Evolutionary conservation across 1,284 basidiomycete genomes (phyloP).

Genomic region (Rhodotorula sp.): DNA sequence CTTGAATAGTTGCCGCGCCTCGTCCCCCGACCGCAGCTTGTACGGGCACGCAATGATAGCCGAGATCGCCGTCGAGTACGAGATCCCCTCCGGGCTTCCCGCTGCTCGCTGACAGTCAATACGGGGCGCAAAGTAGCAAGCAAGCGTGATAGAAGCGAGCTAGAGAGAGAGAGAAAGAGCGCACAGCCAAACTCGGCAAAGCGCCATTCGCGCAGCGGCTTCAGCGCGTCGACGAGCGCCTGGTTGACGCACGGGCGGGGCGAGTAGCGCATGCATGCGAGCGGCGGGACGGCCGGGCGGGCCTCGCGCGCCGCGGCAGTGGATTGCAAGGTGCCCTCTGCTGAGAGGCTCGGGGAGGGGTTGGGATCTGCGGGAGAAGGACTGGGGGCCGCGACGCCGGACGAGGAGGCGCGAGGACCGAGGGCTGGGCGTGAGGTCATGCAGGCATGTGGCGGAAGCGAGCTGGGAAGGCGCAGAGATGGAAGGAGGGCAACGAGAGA

Average conservation of each 20-base stretch:
- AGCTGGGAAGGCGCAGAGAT: too few relatives aligned
- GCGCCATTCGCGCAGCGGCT: conserved; percentile 21
- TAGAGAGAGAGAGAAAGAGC: not conserved
- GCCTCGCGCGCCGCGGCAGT: too few relatives aligned
- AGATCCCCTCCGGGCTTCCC: conserved; percentile 19
- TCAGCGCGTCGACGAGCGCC: conserved; percentile 27
- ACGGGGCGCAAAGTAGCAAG: not conserved
- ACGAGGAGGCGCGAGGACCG: too few relatives aligned
- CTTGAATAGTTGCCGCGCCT: conserved; percentile 32
- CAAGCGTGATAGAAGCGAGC: too few relatives aligned
- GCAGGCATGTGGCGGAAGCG: too few relatives aligned
- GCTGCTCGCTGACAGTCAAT: conserved; percentile 4
- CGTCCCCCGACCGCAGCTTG: conserved; percentile 28
- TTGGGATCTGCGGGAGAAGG: too few relatives aligned
- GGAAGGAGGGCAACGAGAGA: too few relatives aligned
- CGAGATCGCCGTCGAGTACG: conserved; percentile 41
- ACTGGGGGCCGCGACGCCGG: too few relatives aligned
- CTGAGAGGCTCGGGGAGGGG: too few relatives aligned
- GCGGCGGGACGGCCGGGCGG: conserved; percentile 21
- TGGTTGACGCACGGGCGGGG: conserved; percentile 35
- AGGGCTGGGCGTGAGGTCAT: too few relatives aligned
- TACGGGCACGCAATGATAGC: conserved; percentile 43
- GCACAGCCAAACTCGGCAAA: conserved; percentile 32
- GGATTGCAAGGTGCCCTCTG: too few relatives aligned
- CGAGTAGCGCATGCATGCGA: conserved; percentile 29